phyloP scores from a whole-genome alignment of 2,329 filamentous ascomycete genomes.

The Aureobasidium subglaciale region DNA sequence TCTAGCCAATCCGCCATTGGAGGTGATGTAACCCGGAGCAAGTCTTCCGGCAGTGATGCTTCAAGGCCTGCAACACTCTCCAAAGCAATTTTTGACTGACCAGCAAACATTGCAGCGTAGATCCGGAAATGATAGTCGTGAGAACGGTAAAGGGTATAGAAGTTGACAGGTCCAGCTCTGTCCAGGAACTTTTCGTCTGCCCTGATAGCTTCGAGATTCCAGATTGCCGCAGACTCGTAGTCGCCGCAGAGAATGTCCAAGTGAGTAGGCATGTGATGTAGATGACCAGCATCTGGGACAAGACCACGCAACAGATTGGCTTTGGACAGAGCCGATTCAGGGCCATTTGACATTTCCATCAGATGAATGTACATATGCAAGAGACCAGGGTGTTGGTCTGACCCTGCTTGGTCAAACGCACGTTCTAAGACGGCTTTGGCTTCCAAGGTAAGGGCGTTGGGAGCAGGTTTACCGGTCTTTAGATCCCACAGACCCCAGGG shows the following conservation, averaged over 20 bases:
- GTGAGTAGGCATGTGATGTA: slow-evolving; percentile 72
- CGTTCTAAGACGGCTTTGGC: slow-evolving; percentile 52
- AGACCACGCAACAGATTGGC: slow-evolving; percentile 58
- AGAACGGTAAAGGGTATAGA: slow-evolving; percentile 69
- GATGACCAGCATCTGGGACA: slow-evolving; percentile 62
- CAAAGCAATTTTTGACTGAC: slow-evolving; percentile 55
- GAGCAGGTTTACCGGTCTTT: slow-evolving; percentile 48
- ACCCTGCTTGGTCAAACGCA: slow-evolving; percentile 46
- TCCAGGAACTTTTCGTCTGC: slow-evolving; percentile 62
- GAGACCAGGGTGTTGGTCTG: slow-evolving; percentile 57
- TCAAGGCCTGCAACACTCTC: slow-evolving; percentile 56
- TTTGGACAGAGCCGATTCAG: slow-evolving; percentile 54
- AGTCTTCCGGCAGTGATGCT: slow-evolving; percentile 52
- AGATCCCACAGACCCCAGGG: slow-evolving; percentile 61
- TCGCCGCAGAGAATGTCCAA: slow-evolving; percentile 67
- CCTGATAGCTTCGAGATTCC: slow-evolving; percentile 58
- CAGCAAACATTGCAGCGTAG: slow-evolving; percentile 73
- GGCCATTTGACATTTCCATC: slow-evolving; percentile 66
- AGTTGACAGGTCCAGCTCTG: slow-evolving; percentile 55
- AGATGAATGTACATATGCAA: slow-evolving; percentile 71
- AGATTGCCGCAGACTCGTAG: slow-evolving; percentile 58
- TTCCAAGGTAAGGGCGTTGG: slow-evolving; percentile 51
- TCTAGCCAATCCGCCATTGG: slow-evolving; percentile 73
- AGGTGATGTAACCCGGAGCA: slow-evolving; percentile 53
- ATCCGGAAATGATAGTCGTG: slow-evolving; percentile 71